phyloP scores from a whole-genome alignment of 306 rosid species.

The Lathyrus sativus region DNA sequence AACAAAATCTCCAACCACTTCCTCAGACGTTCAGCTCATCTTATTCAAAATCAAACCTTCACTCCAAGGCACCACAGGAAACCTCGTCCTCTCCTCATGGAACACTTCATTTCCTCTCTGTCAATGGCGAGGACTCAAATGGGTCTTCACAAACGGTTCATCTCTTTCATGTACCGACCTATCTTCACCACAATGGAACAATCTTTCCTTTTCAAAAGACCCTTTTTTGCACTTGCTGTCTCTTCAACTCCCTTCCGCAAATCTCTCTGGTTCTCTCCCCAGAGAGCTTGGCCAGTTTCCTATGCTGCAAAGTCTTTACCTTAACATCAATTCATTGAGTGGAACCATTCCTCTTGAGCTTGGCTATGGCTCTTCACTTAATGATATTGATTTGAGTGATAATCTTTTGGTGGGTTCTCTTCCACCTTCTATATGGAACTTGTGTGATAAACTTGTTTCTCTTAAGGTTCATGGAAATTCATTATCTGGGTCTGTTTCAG shows the following conservation, averaged over 20 bases:
- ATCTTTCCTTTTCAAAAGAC: constrained; percentile 69
- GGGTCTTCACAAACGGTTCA: constrained; percentile 74
- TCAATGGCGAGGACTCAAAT: constrained; percentile 96
- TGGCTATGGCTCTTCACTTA: constrained; percentile 75
- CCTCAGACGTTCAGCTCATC: constrained; percentile 74
- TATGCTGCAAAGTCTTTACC: constrained; percentile 77
- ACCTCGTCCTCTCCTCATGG: constrained; percentile 82
- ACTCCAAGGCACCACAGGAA: constrained; percentile 69
- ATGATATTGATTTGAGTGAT: constrained; percentile 72
- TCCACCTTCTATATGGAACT: constrained; percentile 84
- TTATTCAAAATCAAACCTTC: constrained; percentile 68
- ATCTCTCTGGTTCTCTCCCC: constrained; percentile 88
- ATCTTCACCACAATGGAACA: constrained; percentile 81
- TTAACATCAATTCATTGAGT: constrained; percentile 65
- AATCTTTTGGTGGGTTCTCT: constrained; percentile 62
- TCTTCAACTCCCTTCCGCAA: constrained; percentile 91
- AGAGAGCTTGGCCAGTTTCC: constrained; percentile 83
- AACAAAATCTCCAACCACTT: constrained; percentile 37
- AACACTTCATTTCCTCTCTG: constrained; percentile 73
- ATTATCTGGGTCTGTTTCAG: constrained; percentile 64
- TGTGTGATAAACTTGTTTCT: constrained; percentile 78
- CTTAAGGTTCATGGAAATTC: constrained; percentile 64
- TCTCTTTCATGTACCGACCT: constrained; percentile 61
- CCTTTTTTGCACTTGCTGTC: constrained; percentile 73
- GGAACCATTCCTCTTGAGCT: constrained; percentile 87